Evolutionary conservation across 768 basidiomycete genomes (phyloP), one percentile per base, ranked within the genome.

Genomic region (Tylopilus subfusipes): DNA sequence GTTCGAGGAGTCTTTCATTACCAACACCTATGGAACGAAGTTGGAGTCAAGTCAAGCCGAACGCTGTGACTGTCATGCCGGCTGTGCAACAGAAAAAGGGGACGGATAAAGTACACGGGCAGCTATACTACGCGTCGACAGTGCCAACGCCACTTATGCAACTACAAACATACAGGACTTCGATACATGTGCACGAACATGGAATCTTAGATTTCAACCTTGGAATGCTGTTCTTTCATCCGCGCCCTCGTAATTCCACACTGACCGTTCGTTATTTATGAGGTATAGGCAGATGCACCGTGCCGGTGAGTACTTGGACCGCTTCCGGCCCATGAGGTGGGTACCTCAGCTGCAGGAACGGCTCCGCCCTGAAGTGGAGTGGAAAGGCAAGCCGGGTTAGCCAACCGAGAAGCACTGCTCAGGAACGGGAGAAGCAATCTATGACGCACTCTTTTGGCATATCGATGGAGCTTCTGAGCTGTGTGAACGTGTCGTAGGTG

Each of bases 401-500:
- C 14, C 34, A 54, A 49, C 21, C n/a, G 45, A 8, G 22, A 24
- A 46, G 4, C 16, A 16, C 11, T 30, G 24, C 29, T 27, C 39
- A 49, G 53, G 42, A 25, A 49, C 33, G 36, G n/a, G 38, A 25
- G 21, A 34, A 31, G 33, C n/a, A 25, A 12, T 5, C 14, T 6
- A 10, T 6, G 39, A 50, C 79, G 40, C 52, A 85, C 85, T 79
- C 82, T 65, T 69, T 73, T 5, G 87, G 85, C 22, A 81, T 78
- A 56, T 86, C 81, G 33, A 82, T 63, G 19, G 78, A 73, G 13
- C 73, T 64, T 27, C 82, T 71, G 14, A 74, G 61, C 44, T 84
- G 80, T 4, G 76, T 75, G 64, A 85, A 87, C 2, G 72, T 61
- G 31, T 85, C 79, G 54, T 78, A 86, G 48, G 77, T 81, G 59